Conservation (phyloP, 2,329 filamentous ascomycete genomes). For the Beauveria sp. region DNA sequence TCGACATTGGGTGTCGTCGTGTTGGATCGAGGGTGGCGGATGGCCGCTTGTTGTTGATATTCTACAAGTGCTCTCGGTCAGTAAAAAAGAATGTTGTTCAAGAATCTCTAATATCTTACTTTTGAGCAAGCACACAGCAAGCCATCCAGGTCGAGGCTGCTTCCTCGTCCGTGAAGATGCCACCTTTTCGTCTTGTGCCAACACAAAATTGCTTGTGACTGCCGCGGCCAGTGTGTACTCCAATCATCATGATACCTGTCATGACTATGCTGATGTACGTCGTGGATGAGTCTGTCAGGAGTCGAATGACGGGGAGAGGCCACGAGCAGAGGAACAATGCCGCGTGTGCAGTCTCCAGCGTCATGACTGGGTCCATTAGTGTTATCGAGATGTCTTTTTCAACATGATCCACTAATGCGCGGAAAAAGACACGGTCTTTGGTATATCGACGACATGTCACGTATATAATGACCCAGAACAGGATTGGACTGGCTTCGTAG, state of each 20-base stretch:
- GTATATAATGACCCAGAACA: constrained; percentile 50
- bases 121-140: constrained; percentile 44
- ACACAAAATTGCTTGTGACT: constrained; percentile 40
- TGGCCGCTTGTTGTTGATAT: constrained; percentile 36
- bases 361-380: constrained; percentile 34
- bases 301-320: constrained; percentile 43
- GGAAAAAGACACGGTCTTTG: constrained; percentile 32
- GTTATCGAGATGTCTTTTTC: constrained; percentile 37
- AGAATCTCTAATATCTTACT: constrained; percentile 22
- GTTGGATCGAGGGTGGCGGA: constrained; percentile 43
- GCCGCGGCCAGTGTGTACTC: constrained; percentile 46
- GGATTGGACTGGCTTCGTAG: constrained; percentile 38
- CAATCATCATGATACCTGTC: constrained; percentile 40
- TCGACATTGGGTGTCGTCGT: constrained; percentile 37
- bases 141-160: constrained; percentile 46
- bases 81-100: not conserved
- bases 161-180: constrained; percentile 41
- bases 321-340: constrained; percentile 44
- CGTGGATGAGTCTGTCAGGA: constrained; percentile 42
- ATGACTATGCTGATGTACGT: constrained; percentile 39
- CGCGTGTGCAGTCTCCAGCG: constrained; percentile 42
- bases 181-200: constrained; percentile 31
- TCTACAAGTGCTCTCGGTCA: constrained; percentile 17
- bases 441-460: constrained; percentile 43
- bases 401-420: constrained; percentile 39